These are phyloP conservation scores for Nakazawaea populi DNA, from an alignment of 805 yeast species.

Conservation along the genomic window DNA sequence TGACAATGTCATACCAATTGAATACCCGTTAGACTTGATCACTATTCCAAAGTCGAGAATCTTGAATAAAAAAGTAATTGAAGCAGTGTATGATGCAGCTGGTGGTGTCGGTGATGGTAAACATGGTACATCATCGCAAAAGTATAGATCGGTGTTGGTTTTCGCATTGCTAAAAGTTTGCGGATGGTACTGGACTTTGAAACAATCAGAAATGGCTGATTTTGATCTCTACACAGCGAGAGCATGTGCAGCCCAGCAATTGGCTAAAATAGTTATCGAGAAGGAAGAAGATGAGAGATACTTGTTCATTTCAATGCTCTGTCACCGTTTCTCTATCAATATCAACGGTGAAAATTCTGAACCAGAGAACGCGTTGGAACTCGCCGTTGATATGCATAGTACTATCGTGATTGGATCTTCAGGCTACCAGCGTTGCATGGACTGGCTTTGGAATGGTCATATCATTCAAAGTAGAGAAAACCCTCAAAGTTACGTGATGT, in stretches of 20 bases:
- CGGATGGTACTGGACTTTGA: conserved; percentile 67
- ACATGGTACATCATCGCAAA: conserved; percentile 45
- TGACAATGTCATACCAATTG: conserved; percentile 66
- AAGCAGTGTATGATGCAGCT: conserved; percentile 64
- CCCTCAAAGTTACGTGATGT: conserved; percentile 63
- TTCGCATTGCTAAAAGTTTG: conserved; percentile 73
- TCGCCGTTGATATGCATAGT: conserved; percentile 82
- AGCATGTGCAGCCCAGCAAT: conserved; percentile 63
- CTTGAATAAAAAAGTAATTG: conserved; percentile 51
- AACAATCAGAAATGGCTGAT: conserved; percentile 57
- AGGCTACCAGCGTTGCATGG: conserved; percentile 81
- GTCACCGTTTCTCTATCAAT: conserved; percentile 66
- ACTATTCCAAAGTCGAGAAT: conserved; percentile 53
- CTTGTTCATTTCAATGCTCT: conserved; percentile 68
- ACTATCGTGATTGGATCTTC: conserved; percentile 70
- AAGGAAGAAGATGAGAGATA: conserved; percentile 50
- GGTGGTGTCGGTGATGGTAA: conserved; percentile 69
- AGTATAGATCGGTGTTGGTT: conserved; percentile 62
- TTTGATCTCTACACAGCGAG: conserved; percentile 56
- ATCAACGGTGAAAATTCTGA: conserved; percentile 53
- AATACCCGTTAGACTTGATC: conserved; percentile 45
- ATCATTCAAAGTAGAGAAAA: conserved; percentile 68
- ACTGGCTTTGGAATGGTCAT: conserved; percentile 95
- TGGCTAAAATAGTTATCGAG: conserved; percentile 70
- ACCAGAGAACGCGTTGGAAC: conserved; percentile 73